Evolutionary conservation across 345 rosid genomes (phyloP), one percentile per base, ranked within the genome.

Genomic region (Nasturtium officinale): DNA sequence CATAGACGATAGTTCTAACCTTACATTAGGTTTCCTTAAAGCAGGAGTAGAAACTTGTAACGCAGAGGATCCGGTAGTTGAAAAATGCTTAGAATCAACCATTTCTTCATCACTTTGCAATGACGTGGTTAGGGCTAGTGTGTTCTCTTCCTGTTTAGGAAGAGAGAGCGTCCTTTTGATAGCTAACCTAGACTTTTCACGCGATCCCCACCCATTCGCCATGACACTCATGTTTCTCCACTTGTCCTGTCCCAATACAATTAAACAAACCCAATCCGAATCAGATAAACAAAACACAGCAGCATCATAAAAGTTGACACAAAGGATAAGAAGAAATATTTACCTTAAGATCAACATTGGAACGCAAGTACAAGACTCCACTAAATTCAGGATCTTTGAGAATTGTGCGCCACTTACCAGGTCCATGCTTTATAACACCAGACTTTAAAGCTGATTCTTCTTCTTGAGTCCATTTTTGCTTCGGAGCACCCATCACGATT

Each of bases 181-280:
- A 25, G 93, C 79, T 76, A 89, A 40, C 85, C 91, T 87, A 68
- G 91, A 77, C 78, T 86, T 92, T 25, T 92, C 96, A 16, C 96
- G 87, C n/a, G 99, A 84, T 53, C 87, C 87, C 90, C 87, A 96
- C 5, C 98, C 99, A 86, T 85, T 90, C 13, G 90, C 89, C 92
- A 92, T 89, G 69, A 89, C 98, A 79, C 96, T 89, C 96, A 96
- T 89, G 77, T 96, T 92, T 81, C 99, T 88, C 99, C 99, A 96
- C 77, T 96, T 96, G 78, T 96, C 97, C 99, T 92, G 75, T 71
- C 71, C 53, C 55, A 70, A 40, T 5, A 35, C 67, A 78, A 62
- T 9, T 1, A 21, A 30, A 30, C 32, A 53, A 48, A 55, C 33
- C 58, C 38, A 55, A 37, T 18, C 38, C 3, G 23, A 71, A 64